Evolutionary conservation across 106 monocot species (phyloP).

Genomic region (Dactylorhiza incarnata): DNA sequence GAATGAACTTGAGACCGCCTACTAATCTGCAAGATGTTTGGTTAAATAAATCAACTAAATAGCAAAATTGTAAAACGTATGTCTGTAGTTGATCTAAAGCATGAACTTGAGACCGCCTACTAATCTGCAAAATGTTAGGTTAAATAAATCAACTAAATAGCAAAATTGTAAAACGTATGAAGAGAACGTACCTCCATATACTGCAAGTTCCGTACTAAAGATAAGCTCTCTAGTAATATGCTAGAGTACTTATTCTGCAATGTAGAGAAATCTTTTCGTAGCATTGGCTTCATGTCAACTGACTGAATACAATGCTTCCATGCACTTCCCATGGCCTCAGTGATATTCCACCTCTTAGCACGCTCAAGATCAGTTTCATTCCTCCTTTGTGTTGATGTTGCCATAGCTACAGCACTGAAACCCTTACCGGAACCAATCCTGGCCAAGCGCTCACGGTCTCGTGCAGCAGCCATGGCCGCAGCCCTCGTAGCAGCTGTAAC

Average conservation of each 20-base stretch:
- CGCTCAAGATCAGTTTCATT: conserved; percentile 66
- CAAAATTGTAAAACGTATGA: not conserved
- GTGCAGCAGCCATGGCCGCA: conserved; percentile 76
- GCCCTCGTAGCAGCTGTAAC: conserved; percentile 82
- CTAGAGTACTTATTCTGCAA: conserved; percentile 77
- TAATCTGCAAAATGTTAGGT: conserved; percentile 45
- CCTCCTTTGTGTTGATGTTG: conserved; percentile 92
- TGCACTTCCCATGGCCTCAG: conserved; percentile 92
- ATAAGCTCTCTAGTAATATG: conserved; percentile 68
- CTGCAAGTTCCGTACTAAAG: conserved; percentile 72
- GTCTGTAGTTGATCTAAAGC: conserved; percentile 34
- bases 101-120: conserved; percentile 63
- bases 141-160: not conserved
- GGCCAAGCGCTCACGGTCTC: conserved; percentile 76
- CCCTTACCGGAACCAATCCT: conserved; percentile 94
- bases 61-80: not conserved
- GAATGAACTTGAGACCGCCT: conserved; percentile 61
- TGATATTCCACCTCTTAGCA: conserved; percentile 90
- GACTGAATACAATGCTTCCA: conserved; percentile 81
- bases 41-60: not conserved
- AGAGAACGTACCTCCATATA: conserved; percentile 49
- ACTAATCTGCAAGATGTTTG: conserved; percentile 51
- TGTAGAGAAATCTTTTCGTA: conserved; percentile 71
- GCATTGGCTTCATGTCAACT: conserved; percentile 47
- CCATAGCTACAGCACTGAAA: conserved; percentile 98